Evolutionary conservation across 257 asterid genomes (phyloP), one percentile per base, ranked within the genome.

Genomic region (Leonotis leonurus): DNA sequence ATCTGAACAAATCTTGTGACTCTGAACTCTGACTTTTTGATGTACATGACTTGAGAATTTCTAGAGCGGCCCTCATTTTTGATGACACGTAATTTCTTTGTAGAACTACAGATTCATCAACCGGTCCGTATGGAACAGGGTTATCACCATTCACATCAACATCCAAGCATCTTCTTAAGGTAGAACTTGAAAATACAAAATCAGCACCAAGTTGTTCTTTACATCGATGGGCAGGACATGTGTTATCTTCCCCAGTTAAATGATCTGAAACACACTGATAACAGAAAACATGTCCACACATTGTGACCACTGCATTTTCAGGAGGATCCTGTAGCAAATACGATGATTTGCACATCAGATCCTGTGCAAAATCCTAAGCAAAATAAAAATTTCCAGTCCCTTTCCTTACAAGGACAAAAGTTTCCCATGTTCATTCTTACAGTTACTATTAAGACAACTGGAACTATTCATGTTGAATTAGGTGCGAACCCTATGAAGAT

Each of bases 201-300:
- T 93, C 99, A 56, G 95, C 80, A 64, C 92, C 85, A 30, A 93
- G 88, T 75, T 84, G 95, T 70, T 84, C 89, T 76, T 81, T 93
- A 86, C 99, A 93, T 53, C 75, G 81, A 36, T 80, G 66, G 64
- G 81, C 88, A 40, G 99, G 99, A 73, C 99, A 93, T 18, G 85
- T 85, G 52, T 76, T 83, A 54, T 89, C 96, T 67, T 89, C 99
- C 69, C 94, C 95, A 33, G 90, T 85, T 79, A 93, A 67, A 79
- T 79, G 27, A 70, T 89, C 95, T 2, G 92, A 80, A 55, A 93
- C 88, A 69, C 99, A 93, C 58, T 87, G 96, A 75, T 78, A 87
- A 78, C 99, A 93, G 80, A 87, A 93, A 64, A 93, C 99, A 45
- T 93, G 99, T 41, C 88, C 93, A 29, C 99, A 93, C 78, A 89